A percentile compares a stretch with the other conserved stretches of the same genome.
These are phyloP conservation scores for Leptomonas seymouri DNA, from an alignment of 208 protist species.

Conservation along the genomic window DNA sequence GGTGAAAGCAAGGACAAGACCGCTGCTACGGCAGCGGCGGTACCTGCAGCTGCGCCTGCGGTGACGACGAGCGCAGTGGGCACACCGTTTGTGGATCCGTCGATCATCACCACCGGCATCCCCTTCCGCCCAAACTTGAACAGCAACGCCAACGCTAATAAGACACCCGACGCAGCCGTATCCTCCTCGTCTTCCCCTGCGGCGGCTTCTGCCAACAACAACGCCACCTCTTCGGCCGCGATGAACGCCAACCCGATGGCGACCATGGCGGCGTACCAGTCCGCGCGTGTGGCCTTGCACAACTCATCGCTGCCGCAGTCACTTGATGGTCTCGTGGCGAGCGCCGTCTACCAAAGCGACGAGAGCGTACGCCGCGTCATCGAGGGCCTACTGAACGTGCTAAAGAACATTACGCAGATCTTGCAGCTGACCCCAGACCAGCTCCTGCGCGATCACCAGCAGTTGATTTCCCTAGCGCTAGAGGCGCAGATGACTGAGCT, in stretches of 20 bases:
- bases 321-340: constrained; percentile 69
- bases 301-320: constrained; percentile 76
- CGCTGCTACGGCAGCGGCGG: constrained; percentile 7
- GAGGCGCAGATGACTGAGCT: constrained; percentile 93
- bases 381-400: constrained; percentile 58
- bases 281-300: constrained; percentile 52
- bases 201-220: not conserved
- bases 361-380: constrained; percentile 56
- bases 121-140: constrained; percentile 23
- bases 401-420: constrained; percentile 79
- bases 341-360: constrained; percentile 65
- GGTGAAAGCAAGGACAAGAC: not conserved
- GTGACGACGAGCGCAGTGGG: not conserved
- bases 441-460: constrained; percentile 71
- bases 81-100: constrained; percentile 31
- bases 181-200: constrained; percentile 6
- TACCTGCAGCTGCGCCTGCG: not conserved
- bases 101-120: constrained; percentile 40
- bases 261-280: constrained; percentile 26
- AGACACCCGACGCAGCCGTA: not conserved
- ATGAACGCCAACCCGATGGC: constrained; percentile 28
- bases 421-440: constrained; percentile 70
- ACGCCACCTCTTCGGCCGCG: constrained; percentile 19
- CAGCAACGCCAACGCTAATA: not conserved
- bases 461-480: constrained; percentile 78